Evolutionary conservation across 2,329 filamentous ascomycete genomes (phyloP).

Genomic region (Zasmidium cellare): DNA sequence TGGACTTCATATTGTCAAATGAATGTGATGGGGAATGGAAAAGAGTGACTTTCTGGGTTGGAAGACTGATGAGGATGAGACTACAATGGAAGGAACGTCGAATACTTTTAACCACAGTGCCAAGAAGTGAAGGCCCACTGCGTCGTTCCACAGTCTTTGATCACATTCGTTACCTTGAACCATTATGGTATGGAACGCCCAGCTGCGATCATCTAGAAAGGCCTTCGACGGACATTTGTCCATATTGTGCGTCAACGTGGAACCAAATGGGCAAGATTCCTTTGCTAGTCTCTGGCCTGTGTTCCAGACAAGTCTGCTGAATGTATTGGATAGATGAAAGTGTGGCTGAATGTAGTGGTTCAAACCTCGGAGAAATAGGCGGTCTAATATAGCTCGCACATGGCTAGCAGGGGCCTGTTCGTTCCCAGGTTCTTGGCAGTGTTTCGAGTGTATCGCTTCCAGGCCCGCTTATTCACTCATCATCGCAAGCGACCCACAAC

Average conservation of each 20-base stretch:
- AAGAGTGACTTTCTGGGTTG: slow-evolving; percentile 5
- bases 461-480: not conserved
- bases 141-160: not conserved
- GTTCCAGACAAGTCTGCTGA: not conserved
- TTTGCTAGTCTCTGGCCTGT: not conserved
- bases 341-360: not conserved
- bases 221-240: not conserved
- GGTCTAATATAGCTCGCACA: not conserved
- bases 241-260: not conserved
- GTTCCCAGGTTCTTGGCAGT: not conserved
- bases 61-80: not conserved
- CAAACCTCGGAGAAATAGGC: slow-evolving; percentile 1
- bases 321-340: slow-evolving; percentile 2
- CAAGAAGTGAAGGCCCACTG: not conserved
- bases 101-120: not conserved
- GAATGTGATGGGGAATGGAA: slow-evolving; percentile 1
- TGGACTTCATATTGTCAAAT: slow-evolving; percentile 15
- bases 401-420: not conserved
- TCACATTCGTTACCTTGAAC: not conserved
- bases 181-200: not conserved
- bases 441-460: not conserved
- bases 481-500: not conserved
- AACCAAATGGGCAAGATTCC: not conserved
- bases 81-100: not conserved
- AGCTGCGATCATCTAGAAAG: not conserved